Percentiles rank a stretch among this genome's conserved stretches.
Evolutionary conservation across 352 stramenopile species (phyloP).

Genomic region (Globisporangium cystogenes): DNA sequence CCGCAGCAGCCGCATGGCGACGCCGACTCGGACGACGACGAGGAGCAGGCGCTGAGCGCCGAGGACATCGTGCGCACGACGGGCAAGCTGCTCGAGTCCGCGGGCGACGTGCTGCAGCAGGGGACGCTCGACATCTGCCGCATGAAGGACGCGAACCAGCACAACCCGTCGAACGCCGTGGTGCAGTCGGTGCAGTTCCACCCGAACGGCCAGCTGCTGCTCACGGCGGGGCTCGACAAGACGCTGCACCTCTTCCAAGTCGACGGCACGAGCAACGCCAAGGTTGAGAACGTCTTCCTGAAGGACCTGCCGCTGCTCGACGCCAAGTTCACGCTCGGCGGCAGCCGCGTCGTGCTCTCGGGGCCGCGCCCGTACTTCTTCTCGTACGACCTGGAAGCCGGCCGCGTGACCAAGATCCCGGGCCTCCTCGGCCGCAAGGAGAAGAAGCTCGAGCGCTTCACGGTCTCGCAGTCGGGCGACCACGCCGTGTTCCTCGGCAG

Average conservation of each 20-base stretch:
- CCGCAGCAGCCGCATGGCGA: constrained; percentile 16
- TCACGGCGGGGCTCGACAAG: constrained; percentile 91
- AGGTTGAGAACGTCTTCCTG: constrained; percentile 88
- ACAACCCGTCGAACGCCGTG: constrained; percentile 74
- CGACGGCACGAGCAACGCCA: constrained; percentile 85
- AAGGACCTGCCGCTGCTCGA: constrained; percentile 87
- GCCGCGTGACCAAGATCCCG: constrained; percentile 89
- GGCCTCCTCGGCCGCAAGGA: constrained; percentile 87
- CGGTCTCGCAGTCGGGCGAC: constrained; percentile 84
- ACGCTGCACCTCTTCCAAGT: constrained; percentile 91
- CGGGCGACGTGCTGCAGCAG: constrained; percentile 49
- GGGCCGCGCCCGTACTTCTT: constrained; percentile 96
- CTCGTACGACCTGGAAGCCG: constrained; percentile 93
- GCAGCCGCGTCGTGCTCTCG: constrained; percentile 85
- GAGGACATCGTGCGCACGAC: constrained; percentile 48
- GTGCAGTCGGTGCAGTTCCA: constrained; percentile 90
- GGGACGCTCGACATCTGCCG: constrained; percentile 59
- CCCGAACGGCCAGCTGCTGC: constrained; percentile 77
- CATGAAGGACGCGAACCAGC: constrained; percentile 91
- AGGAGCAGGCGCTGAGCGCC: constrained; percentile 38
- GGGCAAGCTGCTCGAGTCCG: constrained; percentile 44
- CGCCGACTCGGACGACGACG: constrained; percentile 38
- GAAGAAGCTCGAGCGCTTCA: constrained; percentile 90
- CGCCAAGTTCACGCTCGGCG: constrained; percentile 78
- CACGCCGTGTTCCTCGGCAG: constrained; percentile 93